These are phyloP conservation scores for Aureobasidium sp. DNA, from an alignment of 2,329 filamentous ascomycete genomes.

Conservation along the genomic window DNA sequence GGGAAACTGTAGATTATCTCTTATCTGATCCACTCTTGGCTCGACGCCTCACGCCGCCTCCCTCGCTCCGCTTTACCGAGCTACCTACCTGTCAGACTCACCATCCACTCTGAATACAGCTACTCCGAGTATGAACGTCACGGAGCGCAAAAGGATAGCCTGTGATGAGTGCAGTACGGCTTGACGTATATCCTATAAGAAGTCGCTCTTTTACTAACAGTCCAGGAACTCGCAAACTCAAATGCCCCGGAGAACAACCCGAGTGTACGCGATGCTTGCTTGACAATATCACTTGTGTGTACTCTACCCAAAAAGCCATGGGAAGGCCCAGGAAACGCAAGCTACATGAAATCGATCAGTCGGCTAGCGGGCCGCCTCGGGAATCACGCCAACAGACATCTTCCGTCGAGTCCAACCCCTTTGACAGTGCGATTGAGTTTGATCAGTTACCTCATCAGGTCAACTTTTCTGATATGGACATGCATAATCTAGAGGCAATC, in stretches of 20 bases:
- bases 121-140: not conserved
- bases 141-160: conserved; percentile 19
- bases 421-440: not conserved
- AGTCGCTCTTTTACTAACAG: not conserved
- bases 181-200: no score
- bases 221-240: conserved; percentile 39
- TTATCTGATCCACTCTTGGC: conserved; percentile 4
- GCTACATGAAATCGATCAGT: not conserved
- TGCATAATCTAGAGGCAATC: not conserved
- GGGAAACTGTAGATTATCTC: not conserved
- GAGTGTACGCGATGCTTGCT: conserved; percentile 33
- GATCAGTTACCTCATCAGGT: not conserved
- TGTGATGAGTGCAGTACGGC: conserved; percentile 35
- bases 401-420: not conserved
- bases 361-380: not conserved
- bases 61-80: no score
- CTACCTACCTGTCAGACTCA: not conserved
- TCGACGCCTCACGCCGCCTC: not conserved
- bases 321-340: conserved; percentile 41
- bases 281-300: conserved; percentile 36
- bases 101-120: not conserved
- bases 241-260: conserved; percentile 38
- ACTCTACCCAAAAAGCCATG: conserved; percentile 42
- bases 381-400: not conserved
- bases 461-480: not conserved